A percentile compares a stretch with the other conserved stretches of the same genome.
Conservation (phyloP, 2,329 filamentous ascomycete species). For the Paecilomyces sp. region DNA sequence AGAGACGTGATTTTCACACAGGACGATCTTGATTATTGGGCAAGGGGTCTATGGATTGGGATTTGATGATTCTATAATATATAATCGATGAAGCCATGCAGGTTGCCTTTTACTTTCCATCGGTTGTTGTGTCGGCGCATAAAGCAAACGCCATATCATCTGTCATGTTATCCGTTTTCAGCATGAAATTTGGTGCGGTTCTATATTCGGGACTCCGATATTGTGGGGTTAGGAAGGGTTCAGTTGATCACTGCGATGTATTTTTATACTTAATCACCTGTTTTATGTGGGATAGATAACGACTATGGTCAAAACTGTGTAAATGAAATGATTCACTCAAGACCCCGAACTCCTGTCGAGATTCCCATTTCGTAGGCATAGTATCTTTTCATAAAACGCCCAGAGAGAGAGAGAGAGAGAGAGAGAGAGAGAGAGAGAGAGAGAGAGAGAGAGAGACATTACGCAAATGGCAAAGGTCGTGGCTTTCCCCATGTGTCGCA, state of each 20-base stretch:
- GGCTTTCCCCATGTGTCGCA: neutral
- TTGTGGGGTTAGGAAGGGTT: neutral
- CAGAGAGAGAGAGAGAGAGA: neutral
- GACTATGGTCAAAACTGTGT: neutral
- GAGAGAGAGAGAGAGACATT: neutral
- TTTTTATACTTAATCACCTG: neutral
- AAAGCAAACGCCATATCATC: too few relatives aligned
- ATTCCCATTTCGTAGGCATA: neutral
- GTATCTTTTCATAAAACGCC: neutral
- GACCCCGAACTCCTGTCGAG: neutral
- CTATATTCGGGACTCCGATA: neutral
- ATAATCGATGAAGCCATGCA: too few relatives aligned
- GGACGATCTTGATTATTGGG: too few relatives aligned
- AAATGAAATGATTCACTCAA: neutral
- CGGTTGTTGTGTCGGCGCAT: too few relatives aligned
- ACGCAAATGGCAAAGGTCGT: neutral
- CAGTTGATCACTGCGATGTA: neutral
- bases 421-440: neutral
- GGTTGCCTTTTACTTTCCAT: too few relatives aligned
- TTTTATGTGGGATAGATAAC: neutral
- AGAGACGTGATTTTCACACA: too few relatives aligned
- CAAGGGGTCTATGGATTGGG: too few relatives aligned
- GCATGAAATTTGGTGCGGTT: too few relatives aligned
- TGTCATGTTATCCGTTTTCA: too few relatives aligned
- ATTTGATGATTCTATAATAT: too few relatives aligned